These are phyloP conservation scores for Syncephalis plumigaleata DNA, from an alignment of 371 early-diverging fungal species.

Conservation along the genomic window DNA sequence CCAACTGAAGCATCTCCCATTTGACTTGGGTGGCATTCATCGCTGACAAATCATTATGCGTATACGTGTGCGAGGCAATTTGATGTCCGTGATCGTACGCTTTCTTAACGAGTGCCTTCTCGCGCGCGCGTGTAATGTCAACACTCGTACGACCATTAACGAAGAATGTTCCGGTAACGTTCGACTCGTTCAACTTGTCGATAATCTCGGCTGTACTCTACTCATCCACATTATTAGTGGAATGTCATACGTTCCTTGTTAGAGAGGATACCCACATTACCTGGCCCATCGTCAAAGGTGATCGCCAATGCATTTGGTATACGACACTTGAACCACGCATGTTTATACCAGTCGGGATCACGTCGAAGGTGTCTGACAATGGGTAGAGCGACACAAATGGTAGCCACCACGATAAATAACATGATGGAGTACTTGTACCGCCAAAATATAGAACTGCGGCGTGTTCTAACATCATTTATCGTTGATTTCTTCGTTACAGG, in stretches of 20 bases:
- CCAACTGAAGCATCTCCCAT: conserved; percentile 7
- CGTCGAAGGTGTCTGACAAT: no score
- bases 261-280: background rate
- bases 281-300: conserved; percentile 29
- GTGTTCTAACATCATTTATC: no score
- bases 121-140: conserved; percentile 10
- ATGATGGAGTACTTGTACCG: no score
- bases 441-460: no score
- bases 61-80: conserved; percentile 28
- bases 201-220: conserved; percentile 31
- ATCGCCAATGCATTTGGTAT: conserved; percentile 5
- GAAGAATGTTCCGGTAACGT: conserved; percentile 47
- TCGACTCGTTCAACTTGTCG: conserved; percentile 17
- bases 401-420: no score
- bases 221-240: background rate
- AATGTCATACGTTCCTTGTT: background rate
- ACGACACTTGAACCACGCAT: conserved; percentile 1
- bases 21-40: conserved; percentile 14
- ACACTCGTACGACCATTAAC: conserved; percentile 23
- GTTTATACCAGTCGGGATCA: no score
- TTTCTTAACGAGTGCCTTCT: conserved; percentile 13
- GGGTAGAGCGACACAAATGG: no score
- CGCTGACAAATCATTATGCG: conserved; percentile 23
- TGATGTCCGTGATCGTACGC: conserved; percentile 24
- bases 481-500: no score